phyloP scores from a whole-genome alignment of 2,329 filamentous ascomycete genomes.

The Claviceps maximensis region DNA sequence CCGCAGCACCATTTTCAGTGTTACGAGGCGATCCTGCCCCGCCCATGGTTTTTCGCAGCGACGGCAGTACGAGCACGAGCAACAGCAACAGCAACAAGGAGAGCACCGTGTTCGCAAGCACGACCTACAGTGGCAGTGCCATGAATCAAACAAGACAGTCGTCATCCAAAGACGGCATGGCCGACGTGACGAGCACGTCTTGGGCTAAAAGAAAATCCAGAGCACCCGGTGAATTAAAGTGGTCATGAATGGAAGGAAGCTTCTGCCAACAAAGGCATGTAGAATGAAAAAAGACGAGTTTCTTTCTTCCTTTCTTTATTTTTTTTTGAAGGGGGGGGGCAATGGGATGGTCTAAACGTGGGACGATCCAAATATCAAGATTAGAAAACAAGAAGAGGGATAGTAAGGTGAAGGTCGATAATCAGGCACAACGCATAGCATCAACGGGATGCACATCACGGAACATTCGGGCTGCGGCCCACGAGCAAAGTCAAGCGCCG shows the following conservation, averaged over 20 bases:
- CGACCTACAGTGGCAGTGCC: not conserved
- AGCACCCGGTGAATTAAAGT: conserved; percentile 15
- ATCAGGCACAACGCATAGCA: no score
- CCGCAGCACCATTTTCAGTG: conserved; percentile 9
- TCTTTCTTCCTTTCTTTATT: no score
- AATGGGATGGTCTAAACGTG: no score
- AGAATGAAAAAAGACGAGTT: no score
- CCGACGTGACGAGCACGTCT: conserved; percentile 2
- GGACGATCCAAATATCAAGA: no score
- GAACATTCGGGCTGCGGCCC: no score
- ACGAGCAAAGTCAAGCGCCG: no score
- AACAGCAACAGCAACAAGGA: conserved; percentile 27
- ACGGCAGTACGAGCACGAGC: conserved; percentile 22
- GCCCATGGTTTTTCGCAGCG: conserved; percentile 23
- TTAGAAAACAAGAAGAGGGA: no score
- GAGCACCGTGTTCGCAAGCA: conserved; percentile 11
- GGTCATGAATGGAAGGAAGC: conserved; percentile 5
- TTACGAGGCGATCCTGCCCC: conserved; percentile 9
- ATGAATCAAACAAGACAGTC: not conserved
- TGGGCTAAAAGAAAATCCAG: conserved; percentile 15
- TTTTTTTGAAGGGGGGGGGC: no score
- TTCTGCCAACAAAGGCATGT: no score
- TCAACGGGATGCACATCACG: no score
- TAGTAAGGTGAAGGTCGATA: no score
- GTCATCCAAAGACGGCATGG: conserved; percentile 4